These are phyloP conservation scores for Blastomyces emzantsi DNA, from an alignment of 2,329 filamentous ascomycete genomes.

Conservation along the genomic window DNA sequence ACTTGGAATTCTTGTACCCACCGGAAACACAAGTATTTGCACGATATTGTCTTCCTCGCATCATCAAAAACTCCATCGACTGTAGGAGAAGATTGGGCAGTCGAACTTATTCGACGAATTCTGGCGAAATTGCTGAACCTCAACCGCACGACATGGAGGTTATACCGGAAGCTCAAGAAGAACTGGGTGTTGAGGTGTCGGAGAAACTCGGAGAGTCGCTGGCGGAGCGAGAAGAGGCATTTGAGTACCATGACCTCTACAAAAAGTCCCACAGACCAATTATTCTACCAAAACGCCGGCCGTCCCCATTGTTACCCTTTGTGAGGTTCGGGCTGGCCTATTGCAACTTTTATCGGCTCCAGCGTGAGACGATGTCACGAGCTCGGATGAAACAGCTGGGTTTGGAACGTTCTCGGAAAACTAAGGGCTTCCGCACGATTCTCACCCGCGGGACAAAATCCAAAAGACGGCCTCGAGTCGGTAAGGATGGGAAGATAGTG, in stretches of 20 bases:
- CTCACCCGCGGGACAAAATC: not conserved
- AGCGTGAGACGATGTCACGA: constrained; percentile 3
- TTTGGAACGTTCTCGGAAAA: constrained; percentile 1
- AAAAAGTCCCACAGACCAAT: not conserved
- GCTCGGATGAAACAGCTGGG: not conserved
- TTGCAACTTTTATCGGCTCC: constrained; percentile 3
- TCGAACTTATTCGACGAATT: constrained; percentile 12
- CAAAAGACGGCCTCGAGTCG: not conserved
- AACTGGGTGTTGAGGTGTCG: not conserved
- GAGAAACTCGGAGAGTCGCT: not conserved
- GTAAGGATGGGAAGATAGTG: not conserved
- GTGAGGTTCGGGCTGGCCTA: constrained; percentile 2
- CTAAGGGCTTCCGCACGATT: not conserved
- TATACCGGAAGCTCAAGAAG: not conserved
- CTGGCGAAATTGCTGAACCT: not conserved
- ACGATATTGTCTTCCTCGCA: constrained; percentile 10
- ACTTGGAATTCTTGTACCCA: constrained; percentile 37
- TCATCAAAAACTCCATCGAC: constrained; percentile 9
- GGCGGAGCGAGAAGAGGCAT: not conserved
- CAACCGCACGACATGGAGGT: not conserved
- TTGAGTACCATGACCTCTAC: constrained; percentile 5
- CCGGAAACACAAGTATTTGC: constrained; percentile 19
- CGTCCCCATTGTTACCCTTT: constrained; percentile 1
- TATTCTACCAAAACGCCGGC: not conserved
- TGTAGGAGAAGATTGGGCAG: constrained; percentile 17